A percentile compares a stretch with the other conserved stretches of the same genome.
phyloP scores from a whole-genome alignment of 2,329 filamentous ascomycete genomes.

The Tolypocladium tropicale region DNA sequence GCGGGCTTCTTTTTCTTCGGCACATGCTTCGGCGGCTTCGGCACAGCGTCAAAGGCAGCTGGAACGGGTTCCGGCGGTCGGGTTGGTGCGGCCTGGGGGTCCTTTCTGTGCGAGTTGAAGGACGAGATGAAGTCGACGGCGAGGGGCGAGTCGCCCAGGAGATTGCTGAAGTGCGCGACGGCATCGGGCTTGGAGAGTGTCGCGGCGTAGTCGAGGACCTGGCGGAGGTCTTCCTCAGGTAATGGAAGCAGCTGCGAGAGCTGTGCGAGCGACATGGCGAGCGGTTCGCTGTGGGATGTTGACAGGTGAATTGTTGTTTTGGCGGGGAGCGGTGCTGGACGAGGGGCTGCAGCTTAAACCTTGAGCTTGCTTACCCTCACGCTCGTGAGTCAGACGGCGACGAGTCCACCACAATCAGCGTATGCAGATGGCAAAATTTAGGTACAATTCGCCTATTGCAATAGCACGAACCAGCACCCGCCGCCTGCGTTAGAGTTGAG shows the following conservation, averaged over 20 bases:
- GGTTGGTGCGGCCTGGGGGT: slow-evolving; percentile 14
- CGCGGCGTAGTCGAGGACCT: slow-evolving; percentile 73
- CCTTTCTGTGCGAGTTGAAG: slow-evolving; percentile 60
- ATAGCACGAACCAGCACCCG: no score
- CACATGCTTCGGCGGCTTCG: slow-evolving; percentile 33
- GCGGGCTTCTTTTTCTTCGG: slow-evolving; percentile 47
- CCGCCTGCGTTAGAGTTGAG: no score
- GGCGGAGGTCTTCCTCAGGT: slow-evolving; percentile 72
- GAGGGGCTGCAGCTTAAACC: neutral
- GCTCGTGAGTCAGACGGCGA: neutral
- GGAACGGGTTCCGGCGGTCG: slow-evolving; percentile 6
- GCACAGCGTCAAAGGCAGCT: slow-evolving; percentile 29
- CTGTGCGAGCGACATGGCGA: slow-evolving; percentile 48
- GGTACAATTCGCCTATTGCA: no score
- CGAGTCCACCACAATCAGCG: neutral
- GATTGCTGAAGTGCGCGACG: slow-evolving; percentile 74
- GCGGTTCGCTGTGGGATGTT: neutral
- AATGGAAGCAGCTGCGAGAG: slow-evolving; percentile 73
- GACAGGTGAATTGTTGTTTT: neutral
- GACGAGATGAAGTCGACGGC: slow-evolving; percentile 67
- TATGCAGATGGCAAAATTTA: neutral
- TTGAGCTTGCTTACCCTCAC: neutral
- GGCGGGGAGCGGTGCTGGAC: neutral
- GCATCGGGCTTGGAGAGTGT: slow-evolving; percentile 68
- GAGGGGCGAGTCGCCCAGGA: slow-evolving; percentile 77